A percentile compares a stretch with the other conserved stretches of the same genome.
Conservation (phyloP, 257 asterid species). For the Phtheirospermum japonicum region DNA sequence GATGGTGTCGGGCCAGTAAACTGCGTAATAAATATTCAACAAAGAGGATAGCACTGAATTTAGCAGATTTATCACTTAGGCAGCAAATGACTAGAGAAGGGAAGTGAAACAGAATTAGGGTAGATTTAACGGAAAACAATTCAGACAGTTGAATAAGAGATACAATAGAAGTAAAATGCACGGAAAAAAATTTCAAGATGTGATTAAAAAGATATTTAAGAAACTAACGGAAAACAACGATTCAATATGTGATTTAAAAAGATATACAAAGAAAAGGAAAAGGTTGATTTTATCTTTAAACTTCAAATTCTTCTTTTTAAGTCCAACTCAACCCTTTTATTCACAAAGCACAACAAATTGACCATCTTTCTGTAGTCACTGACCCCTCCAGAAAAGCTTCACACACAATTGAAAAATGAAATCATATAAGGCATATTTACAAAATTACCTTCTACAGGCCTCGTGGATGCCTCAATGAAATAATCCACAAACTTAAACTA, state of each 20-base stretch:
- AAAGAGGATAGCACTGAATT: constrained; percentile 19
- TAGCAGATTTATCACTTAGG: constrained; percentile 10
- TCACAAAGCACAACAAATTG: neutral
- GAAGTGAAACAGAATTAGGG: constrained; percentile 5
- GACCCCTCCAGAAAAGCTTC: constrained; percentile 2
- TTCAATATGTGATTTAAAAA: neutral
- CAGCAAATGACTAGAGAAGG: constrained; percentile 6
- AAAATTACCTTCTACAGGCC: constrained; percentile 11
- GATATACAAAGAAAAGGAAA: no score
- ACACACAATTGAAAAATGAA: neutral
- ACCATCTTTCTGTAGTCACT: neutral
- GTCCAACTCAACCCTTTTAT: constrained; percentile 1
- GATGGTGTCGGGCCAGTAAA: constrained; percentile 77
- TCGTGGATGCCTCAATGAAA: constrained; percentile 10
- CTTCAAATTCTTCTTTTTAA: constrained; percentile 6
- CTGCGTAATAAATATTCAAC: constrained; percentile 42
- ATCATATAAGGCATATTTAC: neutral
- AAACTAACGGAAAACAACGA: neutral
- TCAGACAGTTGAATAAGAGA: no score
- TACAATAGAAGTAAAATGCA: neutral
- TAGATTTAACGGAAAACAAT: no score
- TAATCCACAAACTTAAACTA: constrained; percentile 18
- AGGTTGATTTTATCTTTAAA: neutral
- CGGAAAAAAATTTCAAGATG: neutral
- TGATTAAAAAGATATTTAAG: neutral